These are phyloP conservation scores for Geranium brycei DNA, from an alignment of 345 rosid genomes.

Conservation along the genomic window DNA sequence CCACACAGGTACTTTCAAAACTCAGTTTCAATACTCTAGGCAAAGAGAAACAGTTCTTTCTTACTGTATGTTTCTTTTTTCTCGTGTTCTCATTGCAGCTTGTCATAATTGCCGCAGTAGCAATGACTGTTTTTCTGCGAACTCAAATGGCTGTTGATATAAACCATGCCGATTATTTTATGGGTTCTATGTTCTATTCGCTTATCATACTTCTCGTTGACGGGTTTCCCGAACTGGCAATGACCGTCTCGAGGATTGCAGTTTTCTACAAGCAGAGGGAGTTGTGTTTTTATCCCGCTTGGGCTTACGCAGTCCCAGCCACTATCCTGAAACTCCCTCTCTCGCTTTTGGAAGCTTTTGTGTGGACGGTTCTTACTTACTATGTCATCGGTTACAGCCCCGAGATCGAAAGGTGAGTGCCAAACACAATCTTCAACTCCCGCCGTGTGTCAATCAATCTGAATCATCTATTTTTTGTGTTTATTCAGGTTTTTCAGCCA, in stretches of 20 bases:
- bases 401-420: conserved; percentile 42
- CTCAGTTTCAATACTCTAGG: not conserved
- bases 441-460: not conserved
- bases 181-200: conserved; percentile 40
- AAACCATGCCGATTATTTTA: conserved; percentile 34
- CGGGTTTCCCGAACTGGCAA: conserved; percentile 36
- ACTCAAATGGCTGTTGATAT: conserved; percentile 33
- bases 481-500: conserved; percentile 53
- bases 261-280: conserved; percentile 53
- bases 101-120: conserved; percentile 26
- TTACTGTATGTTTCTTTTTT: not conserved
- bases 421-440: not conserved
- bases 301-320: conserved; percentile 59
- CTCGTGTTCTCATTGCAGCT: conserved; percentile 24
- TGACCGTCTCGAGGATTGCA: conserved; percentile 38
- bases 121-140: conserved; percentile 46
- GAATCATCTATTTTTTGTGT: not conserved
- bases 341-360: conserved; percentile 35
- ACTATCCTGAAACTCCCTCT: conserved; percentile 37
- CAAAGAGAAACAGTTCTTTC: not conserved
- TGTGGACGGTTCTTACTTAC: conserved; percentile 61
- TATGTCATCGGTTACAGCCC: conserved; percentile 72
- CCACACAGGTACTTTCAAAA: conserved; percentile 27
- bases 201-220: conserved; percentile 31
- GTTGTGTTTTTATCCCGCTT: conserved; percentile 46